Conservation (phyloP, 2,329 filamentous ascomycete genomes). For the Arthrobotrys sinensis region DNA sequence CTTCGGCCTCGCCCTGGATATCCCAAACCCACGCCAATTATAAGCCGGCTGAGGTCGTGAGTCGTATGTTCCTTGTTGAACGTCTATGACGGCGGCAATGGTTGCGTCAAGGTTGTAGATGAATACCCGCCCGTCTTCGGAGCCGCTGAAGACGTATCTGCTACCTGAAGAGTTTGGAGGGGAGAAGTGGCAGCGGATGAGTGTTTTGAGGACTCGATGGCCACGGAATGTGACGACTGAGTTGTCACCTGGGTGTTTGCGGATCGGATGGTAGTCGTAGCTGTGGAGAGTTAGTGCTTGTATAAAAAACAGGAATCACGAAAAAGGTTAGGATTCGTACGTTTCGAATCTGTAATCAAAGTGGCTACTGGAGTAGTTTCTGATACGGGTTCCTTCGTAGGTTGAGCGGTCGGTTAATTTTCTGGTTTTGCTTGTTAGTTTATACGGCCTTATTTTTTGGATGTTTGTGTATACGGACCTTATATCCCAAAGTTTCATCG, state of each 20-base stretch:
- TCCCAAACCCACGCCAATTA: slow-evolving; percentile 73
- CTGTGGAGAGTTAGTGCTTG: slow-evolving; percentile 33
- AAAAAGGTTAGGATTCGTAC: slow-evolving; percentile 68
- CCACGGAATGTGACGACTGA: slow-evolving; percentile 94
- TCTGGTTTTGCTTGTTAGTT: slow-evolving; percentile 45
- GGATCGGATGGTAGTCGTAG: slow-evolving; percentile 61
- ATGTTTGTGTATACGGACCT: slow-evolving; percentile 40
- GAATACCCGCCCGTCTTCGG: slow-evolving; percentile 88
- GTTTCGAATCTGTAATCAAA: slow-evolving; percentile 82
- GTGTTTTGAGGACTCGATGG: slow-evolving; percentile 87
- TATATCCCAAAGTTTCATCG: slow-evolving; percentile 94
- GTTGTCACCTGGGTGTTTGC: slow-evolving; percentile 85
- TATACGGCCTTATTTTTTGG: not conserved
- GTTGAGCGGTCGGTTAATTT: slow-evolving; percentile 63
- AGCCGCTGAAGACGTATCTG: slow-evolving; percentile 93
- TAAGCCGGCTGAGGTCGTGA: slow-evolving; percentile 73
- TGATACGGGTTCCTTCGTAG: slow-evolving; percentile 53
- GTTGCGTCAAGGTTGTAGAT: slow-evolving; percentile 96
- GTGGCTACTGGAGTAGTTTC: slow-evolving; percentile 68
- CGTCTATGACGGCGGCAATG: slow-evolving; percentile 82
- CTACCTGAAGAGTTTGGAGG: slow-evolving; percentile 88
- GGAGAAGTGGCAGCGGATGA: slow-evolving; percentile 96
- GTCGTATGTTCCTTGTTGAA: slow-evolving; percentile 78
- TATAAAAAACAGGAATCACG: not conserved
- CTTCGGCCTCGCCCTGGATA: slow-evolving; percentile 70